These are phyloP conservation scores for Lentinula boryana DNA, from an alignment of 768 basidiomycete species.

Conservation along the genomic window DNA sequence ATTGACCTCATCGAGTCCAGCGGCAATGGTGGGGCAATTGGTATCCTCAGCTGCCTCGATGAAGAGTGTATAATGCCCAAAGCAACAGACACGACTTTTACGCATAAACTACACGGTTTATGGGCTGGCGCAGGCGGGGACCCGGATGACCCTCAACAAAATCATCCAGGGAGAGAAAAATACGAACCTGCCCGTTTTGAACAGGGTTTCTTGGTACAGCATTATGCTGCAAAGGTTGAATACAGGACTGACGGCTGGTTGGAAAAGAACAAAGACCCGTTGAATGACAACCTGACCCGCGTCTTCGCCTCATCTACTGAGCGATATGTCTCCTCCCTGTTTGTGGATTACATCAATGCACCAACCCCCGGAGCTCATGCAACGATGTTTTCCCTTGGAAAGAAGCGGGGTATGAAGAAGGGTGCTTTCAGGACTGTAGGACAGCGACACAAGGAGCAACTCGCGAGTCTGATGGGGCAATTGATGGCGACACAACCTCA, in stretches of 20 bases:
- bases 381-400: conserved; percentile 38
- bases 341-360: conserved; percentile 70
- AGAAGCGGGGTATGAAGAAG: conserved; percentile 80
- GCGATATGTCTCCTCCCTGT: conserved; percentile 75
- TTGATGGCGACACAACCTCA: conserved; percentile 94
- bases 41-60: conserved; percentile 88
- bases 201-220: conserved; percentile 91
- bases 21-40: conserved; percentile 69
- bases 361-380: conserved; percentile 20
- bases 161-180: conserved; percentile 75
- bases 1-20: conserved; percentile 95
- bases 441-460: conserved; percentile 94
- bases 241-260: conserved; percentile 96
- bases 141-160: conserved; percentile 34
- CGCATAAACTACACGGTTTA: conserved; percentile 79
- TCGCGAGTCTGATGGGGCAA: conserved; percentile 86
- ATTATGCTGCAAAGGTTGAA: conserved; percentile 96
- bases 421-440: conserved; percentile 96
- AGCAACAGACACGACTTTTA: conserved; percentile 91
- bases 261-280: conserved; percentile 98
- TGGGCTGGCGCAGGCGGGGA: conserved; percentile 52
- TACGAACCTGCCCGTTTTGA: conserved; percentile 86
- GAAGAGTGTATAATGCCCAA: conserved; percentile 99
- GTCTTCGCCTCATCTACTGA: conserved; percentile 82
- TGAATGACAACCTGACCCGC: conserved; percentile 92